Percentiles rank a stretch among this genome's conserved stretches.
Conservation (phyloP, 1,284 basidiomycete genomes). For the Ganoderma leucocontextum region DNA sequence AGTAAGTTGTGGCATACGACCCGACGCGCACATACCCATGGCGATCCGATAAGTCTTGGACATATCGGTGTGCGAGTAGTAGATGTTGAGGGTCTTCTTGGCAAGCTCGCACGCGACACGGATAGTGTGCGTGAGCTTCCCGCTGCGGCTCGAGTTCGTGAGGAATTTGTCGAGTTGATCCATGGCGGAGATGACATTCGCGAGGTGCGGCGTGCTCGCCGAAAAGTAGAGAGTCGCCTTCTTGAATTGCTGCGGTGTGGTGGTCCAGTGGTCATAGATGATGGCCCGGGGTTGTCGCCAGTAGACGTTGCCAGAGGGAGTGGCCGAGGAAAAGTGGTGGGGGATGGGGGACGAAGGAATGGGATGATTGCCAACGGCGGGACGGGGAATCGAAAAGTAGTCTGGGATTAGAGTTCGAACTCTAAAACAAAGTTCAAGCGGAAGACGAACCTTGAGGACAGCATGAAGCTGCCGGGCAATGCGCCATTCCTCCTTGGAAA, state of each 20-base stretch:
- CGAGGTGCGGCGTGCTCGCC: neutral
- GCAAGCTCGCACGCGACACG: conserved; percentile 33
- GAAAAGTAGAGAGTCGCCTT: neutral
- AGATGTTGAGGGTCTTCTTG: conserved; percentile 40
- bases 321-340: no score
- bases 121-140: conserved; percentile 28
- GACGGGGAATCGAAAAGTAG: no score
- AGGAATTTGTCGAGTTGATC: neutral
- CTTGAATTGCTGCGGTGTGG: no score
- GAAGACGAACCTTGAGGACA: conserved; percentile 35
- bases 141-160: conserved; percentile 29
- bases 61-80: conserved; percentile 39
- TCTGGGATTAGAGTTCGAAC: no score
- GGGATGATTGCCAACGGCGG: no score
- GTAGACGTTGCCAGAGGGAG: no score
- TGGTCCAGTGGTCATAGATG: no score
- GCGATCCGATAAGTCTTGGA: conserved; percentile 16
- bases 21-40: neutral
- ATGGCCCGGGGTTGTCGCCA: no score
- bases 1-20: neutral
- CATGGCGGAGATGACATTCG: neutral
- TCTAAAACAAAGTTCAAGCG: no score
- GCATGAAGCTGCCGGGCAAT: conserved; percentile 38
- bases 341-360: no score
- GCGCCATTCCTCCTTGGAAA: conserved; percentile 32